Percentiles rank a stretch among this genome's conserved stretches.
Evolutionary conservation across 2,329 filamentous ascomycete species (phyloP).

Genomic region (Aphanocladium album): DNA sequence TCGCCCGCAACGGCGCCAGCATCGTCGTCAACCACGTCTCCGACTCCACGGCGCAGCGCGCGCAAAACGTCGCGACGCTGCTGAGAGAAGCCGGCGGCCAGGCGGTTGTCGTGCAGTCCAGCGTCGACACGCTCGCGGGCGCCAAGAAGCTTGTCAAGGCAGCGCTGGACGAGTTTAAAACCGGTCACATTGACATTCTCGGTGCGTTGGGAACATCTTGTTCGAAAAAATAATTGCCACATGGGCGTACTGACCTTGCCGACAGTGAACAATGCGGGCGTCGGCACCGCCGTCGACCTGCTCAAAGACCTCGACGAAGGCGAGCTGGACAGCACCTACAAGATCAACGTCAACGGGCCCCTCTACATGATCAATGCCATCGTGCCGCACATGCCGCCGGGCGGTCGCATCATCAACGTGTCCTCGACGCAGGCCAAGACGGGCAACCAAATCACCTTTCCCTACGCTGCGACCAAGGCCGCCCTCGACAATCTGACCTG

Average conservation of each 20-base stretch:
- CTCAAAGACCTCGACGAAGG: constrained; percentile 20
- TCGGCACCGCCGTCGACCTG: constrained; percentile 17
- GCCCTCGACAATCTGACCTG: constrained; percentile 31
- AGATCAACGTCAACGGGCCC: constrained; percentile 29
- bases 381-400: constrained; percentile 31
- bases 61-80: constrained; percentile 24
- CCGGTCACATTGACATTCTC: constrained; percentile 36
- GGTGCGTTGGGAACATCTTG: constrained; percentile 20
- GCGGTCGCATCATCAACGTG: constrained; percentile 22
- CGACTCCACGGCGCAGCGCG: constrained; percentile 24
- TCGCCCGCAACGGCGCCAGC: too few relatives aligned
- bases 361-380: constrained; percentile 31
- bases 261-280: constrained; percentile 36
- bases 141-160: constrained; percentile 28
- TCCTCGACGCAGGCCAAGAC: constrained; percentile 17
- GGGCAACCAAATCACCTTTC: constrained; percentile 14
- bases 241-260: not conserved
- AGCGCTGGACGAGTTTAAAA: constrained; percentile 28
- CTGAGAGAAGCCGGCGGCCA: constrained; percentile 26
- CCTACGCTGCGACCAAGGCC: constrained; percentile 25
- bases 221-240: too few relatives aligned
- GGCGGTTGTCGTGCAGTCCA: constrained; percentile 28
- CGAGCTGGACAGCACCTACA: constrained; percentile 25
- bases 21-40: too few relatives aligned
- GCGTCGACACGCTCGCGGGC: constrained; percentile 27